Evolutionary conservation across 2,329 filamentous ascomycete species (phyloP).

Genomic region (Pseudocercospora pini-densiflorae): DNA sequence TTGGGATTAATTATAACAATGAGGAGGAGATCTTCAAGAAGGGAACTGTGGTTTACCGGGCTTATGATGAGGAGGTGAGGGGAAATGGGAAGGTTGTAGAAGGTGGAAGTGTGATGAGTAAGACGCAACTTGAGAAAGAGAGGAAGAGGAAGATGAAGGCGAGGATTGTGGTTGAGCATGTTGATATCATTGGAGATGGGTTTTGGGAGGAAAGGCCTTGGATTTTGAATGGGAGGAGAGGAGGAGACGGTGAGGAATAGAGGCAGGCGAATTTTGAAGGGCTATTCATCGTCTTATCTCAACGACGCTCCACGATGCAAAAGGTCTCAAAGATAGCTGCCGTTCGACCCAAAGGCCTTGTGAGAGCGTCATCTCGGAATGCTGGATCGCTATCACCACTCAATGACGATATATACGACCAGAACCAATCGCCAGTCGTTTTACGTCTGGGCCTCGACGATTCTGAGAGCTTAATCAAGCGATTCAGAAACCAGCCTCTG

Average conservation of each 20-base stretch:
- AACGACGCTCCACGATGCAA: neutral
- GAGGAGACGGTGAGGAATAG: neutral
- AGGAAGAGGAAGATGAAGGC: constrained; percentile 82
- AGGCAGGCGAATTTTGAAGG: neutral
- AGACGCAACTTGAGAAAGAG: constrained; percentile 81
- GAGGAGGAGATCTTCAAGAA: constrained; percentile 92
- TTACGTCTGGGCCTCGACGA: too few relatives aligned
- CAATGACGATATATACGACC: too few relatives aligned
- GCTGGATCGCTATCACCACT: too few relatives aligned
- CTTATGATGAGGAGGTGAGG: constrained; percentile 17
- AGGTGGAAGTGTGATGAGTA: constrained; percentile 43
- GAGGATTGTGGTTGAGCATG: constrained; percentile 77
- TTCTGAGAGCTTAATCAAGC: too few relatives aligned
- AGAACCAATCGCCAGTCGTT: too few relatives aligned
- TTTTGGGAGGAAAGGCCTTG: constrained; percentile 92
- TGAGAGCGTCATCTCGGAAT: neutral
- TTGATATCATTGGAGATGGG: constrained; percentile 93
- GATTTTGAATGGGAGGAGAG: constrained; percentile 48
- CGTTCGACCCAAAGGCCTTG: neutral
- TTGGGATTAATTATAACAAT: constrained; percentile 97
- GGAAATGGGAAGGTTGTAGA: neutral
- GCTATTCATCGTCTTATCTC: neutral
- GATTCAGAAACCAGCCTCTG: too few relatives aligned
- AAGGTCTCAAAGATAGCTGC: neutral
- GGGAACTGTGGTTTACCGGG: constrained; percentile 83